phyloP scores from a whole-genome alignment of 192 early-diverging fungal species.

The Physocladia obscura region DNA sequence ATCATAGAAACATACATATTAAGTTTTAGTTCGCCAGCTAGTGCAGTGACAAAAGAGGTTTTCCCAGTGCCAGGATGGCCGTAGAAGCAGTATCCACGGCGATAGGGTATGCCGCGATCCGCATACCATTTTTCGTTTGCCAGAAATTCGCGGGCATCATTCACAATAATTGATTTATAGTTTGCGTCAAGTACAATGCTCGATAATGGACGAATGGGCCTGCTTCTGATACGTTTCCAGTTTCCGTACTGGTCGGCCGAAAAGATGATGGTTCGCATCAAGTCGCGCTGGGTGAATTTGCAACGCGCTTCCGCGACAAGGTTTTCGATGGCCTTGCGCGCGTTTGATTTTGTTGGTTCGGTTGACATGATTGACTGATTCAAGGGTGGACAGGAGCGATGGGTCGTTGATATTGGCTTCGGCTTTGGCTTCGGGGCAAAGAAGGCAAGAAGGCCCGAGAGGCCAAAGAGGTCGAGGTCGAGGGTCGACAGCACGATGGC shows the following conservation, averaged over 20 bases:
- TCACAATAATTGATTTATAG: slow-evolving; percentile 25
- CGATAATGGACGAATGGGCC: slow-evolving; percentile 49
- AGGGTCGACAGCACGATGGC: slow-evolving; percentile 53
- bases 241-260: slow-evolving; percentile 69
- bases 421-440: no score
- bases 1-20: slow-evolving; percentile 56
- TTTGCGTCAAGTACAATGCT: slow-evolving; percentile 43
- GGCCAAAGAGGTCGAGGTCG: slow-evolving; percentile 53
- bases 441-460: no score
- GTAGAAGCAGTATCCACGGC: slow-evolving; percentile 66
- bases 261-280: slow-evolving; percentile 62
- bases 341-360: slow-evolving; percentile 8
- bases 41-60: slow-evolving; percentile 61
- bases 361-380: no score
- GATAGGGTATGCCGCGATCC: slow-evolving; percentile 61
- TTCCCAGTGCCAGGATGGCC: slow-evolving; percentile 75
- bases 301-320: slow-evolving; percentile 56
- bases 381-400: no score
- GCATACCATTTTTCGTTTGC: slow-evolving; percentile 47
- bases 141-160: slow-evolving; percentile 48
- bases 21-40: slow-evolving; percentile 71
- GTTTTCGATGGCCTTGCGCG: slow-evolving; percentile 46
- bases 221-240: slow-evolving; percentile 55
- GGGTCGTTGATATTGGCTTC: no score
- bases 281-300: slow-evolving; percentile 60